phyloP scores from a whole-genome alignment of 2,329 filamentous ascomycete species.

The Calonectria pauciramosa region DNA sequence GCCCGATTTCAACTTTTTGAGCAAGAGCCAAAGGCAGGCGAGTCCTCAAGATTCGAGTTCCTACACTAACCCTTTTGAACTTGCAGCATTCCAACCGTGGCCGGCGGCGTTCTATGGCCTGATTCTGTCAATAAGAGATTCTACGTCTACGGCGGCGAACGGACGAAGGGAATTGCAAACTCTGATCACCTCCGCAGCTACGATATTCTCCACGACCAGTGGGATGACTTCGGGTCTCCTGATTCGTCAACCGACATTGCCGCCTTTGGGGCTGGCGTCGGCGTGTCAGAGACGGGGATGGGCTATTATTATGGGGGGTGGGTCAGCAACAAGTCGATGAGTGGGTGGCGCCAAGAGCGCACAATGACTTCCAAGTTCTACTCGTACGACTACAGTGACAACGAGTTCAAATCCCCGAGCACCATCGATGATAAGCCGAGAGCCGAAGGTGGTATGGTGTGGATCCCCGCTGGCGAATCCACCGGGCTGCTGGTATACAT shows the following conservation, averaged over 20 bases:
- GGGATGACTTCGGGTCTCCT: slow-evolving; percentile 60
- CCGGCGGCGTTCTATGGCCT: slow-evolving; percentile 65
- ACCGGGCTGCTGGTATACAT: background rate
- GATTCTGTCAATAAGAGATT: slow-evolving; percentile 72
- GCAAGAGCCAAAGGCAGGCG: background rate
- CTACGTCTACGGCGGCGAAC: slow-evolving; percentile 73
- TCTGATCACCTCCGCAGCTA: slow-evolving; percentile 53
- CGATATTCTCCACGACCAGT: slow-evolving; percentile 66
- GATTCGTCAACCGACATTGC: slow-evolving; percentile 21
- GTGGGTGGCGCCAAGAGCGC: slow-evolving; percentile 5
- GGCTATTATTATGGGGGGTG: slow-evolving; percentile 74
- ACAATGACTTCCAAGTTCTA: slow-evolving; percentile 16
- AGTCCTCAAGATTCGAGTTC: background rate
- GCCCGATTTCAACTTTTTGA: background rate
- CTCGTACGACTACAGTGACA: slow-evolving; percentile 4
- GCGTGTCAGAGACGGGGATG: slow-evolving; percentile 64
- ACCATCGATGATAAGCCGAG: slow-evolving; percentile 42
- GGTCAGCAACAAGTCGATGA: slow-evolving; percentile 64
- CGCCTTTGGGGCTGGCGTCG: slow-evolving; percentile 67
- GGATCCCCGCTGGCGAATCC: background rate
- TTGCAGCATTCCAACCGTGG: slow-evolving; percentile 59
- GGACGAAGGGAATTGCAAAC: slow-evolving; percentile 48
- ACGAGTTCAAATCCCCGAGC: background rate
- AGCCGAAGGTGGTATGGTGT: slow-evolving; percentile 42
- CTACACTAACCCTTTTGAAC: background rate